Conservation (phyloP, 2,329 filamentous ascomycete genomes). For the Hortaea sp. region DNA sequence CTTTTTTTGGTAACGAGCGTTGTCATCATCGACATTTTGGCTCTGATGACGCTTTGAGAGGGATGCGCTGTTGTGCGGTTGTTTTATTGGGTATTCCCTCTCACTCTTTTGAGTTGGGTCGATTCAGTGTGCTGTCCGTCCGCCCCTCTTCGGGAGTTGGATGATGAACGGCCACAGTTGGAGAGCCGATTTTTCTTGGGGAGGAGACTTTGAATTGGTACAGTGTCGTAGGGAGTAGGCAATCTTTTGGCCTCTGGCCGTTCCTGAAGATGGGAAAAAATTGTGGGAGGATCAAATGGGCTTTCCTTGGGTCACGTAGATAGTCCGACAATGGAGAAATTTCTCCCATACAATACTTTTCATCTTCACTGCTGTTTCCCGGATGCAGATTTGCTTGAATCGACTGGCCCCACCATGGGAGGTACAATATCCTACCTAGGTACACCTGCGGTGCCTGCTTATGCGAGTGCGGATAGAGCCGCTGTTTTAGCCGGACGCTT, state of each 20-base stretch:
- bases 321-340: conserved; percentile 2
- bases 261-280: neutral
- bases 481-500: too few species aligned
- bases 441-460: too few species aligned
- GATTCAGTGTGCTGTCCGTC: conserved; percentile 11
- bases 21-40: conserved; percentile 1
- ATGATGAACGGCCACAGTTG: neutral
- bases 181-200: neutral
- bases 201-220: neutral
- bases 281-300: neutral
- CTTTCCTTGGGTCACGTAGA: conserved; percentile 1
- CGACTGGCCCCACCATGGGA: too few species aligned
- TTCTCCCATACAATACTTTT: neutral
- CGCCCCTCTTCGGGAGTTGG: neutral
- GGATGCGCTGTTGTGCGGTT: conserved; percentile 23
- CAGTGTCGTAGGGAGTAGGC: neutral
- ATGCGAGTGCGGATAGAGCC: too few species aligned
- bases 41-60: conserved; percentile 11
- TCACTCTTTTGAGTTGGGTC: conserved; percentile 24
- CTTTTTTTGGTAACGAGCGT: conserved; percentile 14
- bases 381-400: too few species aligned
- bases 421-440: too few species aligned
- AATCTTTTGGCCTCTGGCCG: conserved; percentile 1
- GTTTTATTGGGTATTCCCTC: conserved; percentile 23
- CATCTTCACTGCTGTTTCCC: too few species aligned